Conservation (phyloP, 192 early-diverging fungal species). For the Coemansia sp. region DNA sequence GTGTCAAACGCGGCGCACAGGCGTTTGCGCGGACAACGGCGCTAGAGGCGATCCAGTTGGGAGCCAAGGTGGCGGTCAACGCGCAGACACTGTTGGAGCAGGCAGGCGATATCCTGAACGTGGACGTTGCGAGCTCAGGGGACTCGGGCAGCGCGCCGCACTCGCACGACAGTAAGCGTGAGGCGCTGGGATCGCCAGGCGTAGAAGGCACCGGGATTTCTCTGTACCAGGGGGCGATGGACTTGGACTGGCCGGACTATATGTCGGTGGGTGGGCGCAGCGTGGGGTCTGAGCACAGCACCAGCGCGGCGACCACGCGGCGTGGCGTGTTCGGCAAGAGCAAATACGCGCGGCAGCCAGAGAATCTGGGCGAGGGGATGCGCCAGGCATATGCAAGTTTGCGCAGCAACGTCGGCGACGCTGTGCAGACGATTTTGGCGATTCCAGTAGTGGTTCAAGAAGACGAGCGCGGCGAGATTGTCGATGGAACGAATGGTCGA, state of each 20-base stretch:
- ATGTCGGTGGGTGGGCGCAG: constrained; percentile 42
- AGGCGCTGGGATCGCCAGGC: constrained; percentile 15
- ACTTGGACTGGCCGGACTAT: constrained; percentile 53
- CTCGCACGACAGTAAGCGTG: constrained; percentile 29
- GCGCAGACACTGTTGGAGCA: constrained; percentile 88
- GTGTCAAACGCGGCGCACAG: constrained; percentile 82
- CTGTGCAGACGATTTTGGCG: constrained; percentile 85
- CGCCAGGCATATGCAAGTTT: constrained; percentile 79
- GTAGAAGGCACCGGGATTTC: not conserved
- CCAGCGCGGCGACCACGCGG: constrained; percentile 13
- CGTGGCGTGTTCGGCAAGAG: constrained; percentile 56
- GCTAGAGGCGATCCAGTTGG: constrained; percentile 85
- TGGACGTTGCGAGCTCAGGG: constrained; percentile 34
- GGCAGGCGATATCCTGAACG: constrained; percentile 77
- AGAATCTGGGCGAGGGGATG: constrained; percentile 82
- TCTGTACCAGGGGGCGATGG: constrained; percentile 25
- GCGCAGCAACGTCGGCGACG: constrained; percentile 74
- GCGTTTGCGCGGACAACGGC: constrained; percentile 90
- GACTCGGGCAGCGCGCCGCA: constrained; percentile 37
- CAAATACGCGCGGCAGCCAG: constrained; percentile 85
- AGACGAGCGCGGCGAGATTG: constrained; percentile 23
- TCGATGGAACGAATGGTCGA: constrained; percentile 34
- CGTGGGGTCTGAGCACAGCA: constrained; percentile 4
- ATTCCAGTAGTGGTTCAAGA: constrained; percentile 85
- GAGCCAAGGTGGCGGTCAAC: constrained; percentile 81